These are phyloP conservation scores for Setaria viridis DNA, from an alignment of 202 grass and related monocot species.

Conservation along the genomic window DNA sequence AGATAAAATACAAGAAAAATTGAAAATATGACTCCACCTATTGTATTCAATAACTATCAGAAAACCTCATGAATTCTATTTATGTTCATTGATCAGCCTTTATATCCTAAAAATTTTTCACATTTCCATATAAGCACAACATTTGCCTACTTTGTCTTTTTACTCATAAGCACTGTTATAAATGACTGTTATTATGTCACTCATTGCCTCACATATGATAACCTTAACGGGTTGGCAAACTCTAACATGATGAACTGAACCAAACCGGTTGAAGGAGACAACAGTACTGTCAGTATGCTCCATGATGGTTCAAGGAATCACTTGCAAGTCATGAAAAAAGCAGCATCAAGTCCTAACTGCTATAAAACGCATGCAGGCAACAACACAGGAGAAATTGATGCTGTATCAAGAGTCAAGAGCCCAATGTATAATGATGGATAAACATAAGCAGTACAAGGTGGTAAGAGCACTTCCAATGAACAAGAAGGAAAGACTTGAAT, in stretches of 20 bases:
- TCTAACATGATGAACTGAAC: constrained; percentile 41
- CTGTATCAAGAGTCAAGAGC: neutral
- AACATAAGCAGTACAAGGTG: constrained; percentile 16
- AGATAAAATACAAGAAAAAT: neutral
- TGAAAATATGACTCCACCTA: neutral
- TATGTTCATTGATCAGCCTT: constrained; percentile 3
- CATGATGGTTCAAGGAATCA: neutral
- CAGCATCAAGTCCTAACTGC: neutral
- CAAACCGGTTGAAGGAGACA: neutral
- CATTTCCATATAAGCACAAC: neutral
- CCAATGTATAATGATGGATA: constrained; percentile 6
- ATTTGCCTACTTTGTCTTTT: neutral
- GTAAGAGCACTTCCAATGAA: constrained; percentile 23
- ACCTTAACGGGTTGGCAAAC: neutral
- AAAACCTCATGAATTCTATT: constrained; percentile 6
- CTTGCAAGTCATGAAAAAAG: neutral
- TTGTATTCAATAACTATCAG: neutral
- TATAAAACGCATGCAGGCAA: neutral
- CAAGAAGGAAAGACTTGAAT: constrained; percentile 39
- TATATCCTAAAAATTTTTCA: neutral
- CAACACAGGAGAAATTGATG: neutral
- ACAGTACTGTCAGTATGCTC: neutral
- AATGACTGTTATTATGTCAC: constrained; percentile 12
- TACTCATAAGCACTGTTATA: constrained; percentile 1
- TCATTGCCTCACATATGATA: neutral